Conservation (phyloP, 352 stramenopile genomes). For the Achlya hypogyna region DNA sequence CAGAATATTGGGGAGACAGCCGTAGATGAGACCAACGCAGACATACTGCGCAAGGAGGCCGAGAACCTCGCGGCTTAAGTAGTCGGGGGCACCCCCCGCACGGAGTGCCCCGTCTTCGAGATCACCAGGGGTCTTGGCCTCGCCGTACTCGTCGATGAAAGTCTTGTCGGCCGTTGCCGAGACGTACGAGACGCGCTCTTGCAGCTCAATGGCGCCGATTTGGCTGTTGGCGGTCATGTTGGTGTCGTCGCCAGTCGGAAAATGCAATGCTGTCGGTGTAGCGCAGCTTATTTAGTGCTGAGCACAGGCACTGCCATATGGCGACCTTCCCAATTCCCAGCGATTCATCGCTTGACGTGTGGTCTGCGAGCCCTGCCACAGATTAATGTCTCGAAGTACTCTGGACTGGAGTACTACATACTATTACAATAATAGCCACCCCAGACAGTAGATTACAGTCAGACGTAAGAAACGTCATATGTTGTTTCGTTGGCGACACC, state of each 20-base stretch:
- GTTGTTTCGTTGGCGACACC: background rate
- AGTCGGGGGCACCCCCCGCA: conserved; percentile 27
- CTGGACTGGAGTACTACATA: no score
- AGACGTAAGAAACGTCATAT: no score
- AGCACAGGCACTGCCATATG: background rate
- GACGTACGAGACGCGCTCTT: conserved; percentile 22
- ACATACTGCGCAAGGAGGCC: conserved; percentile 41
- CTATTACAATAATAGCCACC: no score
- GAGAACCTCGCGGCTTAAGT: conserved; percentile 32
- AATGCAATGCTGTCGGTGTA: background rate
- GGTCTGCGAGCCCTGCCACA: background rate
- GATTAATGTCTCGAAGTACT: no score
- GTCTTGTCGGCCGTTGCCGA: conserved; percentile 18
- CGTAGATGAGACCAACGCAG: conserved; percentile 36
- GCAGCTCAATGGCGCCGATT: background rate
- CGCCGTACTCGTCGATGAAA: conserved; percentile 16
- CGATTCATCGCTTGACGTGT: background rate
- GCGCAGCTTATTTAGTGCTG: background rate
- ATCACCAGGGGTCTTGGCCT: conserved; percentile 5
- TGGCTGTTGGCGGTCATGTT: background rate
- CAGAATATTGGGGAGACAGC: conserved; percentile 32
- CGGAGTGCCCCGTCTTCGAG: conserved; percentile 38
- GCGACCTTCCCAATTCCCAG: background rate
- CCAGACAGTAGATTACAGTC: no score
- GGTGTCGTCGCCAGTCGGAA: background rate